These are phyloP conservation scores for Pyrenula aspistea DNA, from an alignment of 495 filamentous ascomycete genomes.

Conservation along the genomic window DNA sequence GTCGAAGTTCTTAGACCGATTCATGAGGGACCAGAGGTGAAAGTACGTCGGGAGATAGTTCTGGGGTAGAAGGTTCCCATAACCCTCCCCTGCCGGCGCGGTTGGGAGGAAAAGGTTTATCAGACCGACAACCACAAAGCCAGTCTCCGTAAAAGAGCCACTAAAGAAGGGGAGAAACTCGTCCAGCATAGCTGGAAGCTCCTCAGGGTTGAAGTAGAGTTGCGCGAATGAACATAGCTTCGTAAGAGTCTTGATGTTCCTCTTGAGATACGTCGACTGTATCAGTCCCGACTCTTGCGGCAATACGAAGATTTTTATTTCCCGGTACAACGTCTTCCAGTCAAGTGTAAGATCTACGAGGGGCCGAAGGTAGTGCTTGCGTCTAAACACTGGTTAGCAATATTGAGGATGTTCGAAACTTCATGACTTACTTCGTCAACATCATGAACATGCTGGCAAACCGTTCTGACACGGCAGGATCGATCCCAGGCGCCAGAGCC, in stretches of 20 bases:
- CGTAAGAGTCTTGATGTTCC: slow-evolving; percentile 61
- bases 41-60: slow-evolving; percentile 85
- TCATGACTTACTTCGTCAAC: slow-evolving; percentile 62
- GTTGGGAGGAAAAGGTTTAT: slow-evolving; percentile 85
- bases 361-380: slow-evolving; percentile 88
- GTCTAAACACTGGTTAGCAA: slow-evolving; percentile 42
- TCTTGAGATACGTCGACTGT: slow-evolving; percentile 50
- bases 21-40: slow-evolving; percentile 90
- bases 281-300: slow-evolving; percentile 63
- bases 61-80: slow-evolving; percentile 63
- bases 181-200: slow-evolving; percentile 77
- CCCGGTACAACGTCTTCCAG: slow-evolving; percentile 86
- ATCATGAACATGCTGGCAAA: slow-evolving; percentile 96
- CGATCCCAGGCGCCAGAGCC: slow-evolving; percentile 79
- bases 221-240: slow-evolving; percentile 85
- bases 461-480: slow-evolving; percentile 67
- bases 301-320: slow-evolving; percentile 78
- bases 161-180: slow-evolving; percentile 94
- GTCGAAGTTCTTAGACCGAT: slow-evolving; percentile 79
- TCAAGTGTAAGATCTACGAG: slow-evolving; percentile 81
- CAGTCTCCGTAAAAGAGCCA: slow-evolving; percentile 78
- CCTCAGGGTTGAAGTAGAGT: slow-evolving; percentile 81
- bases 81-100: slow-evolving; percentile 55
- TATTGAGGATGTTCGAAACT: slow-evolving; percentile 1
- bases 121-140: slow-evolving; percentile 75